Base-by-base conservation (phyloP, 345 rosid species). In the Brassica juncea region DNA sequence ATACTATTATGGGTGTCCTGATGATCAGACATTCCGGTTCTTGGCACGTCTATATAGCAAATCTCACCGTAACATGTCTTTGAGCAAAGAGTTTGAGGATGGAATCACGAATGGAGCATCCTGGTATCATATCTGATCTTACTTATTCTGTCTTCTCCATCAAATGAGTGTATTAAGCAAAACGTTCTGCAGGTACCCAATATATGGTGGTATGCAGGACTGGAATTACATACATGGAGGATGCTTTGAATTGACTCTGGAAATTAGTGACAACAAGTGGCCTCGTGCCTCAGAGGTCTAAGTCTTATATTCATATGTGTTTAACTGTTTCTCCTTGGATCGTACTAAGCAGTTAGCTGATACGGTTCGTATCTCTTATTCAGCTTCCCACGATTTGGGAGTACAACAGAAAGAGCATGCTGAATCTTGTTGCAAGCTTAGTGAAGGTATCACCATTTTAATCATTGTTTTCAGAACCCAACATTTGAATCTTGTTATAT, bases 141-240 rank as follows among this genome's bases (percentile, higher is more conserved):
- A 25, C 9, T 68, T 68, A 11, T 25, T 39, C 66, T 57, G 28
- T 34, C 81, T 66, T 72, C 25, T 68, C 31, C 54, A 30, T n/a
- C 21, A 60, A 61, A 35, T 52, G 73, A 68, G 69, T 74, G 54
- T 52, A 66, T 19, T 66, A 71, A 23, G 75, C 47, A 83, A 47
- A 70, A 82, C 66, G 64, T 74, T 78, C 25, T 79, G 59, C 87
- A 94, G 99, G 97, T 95, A 93, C 78, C 99, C 99, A 5, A 88
- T 95, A 64, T 95, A 93, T 86, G 99, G 97, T 64, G 99, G 94
- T 81, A 95, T 93, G 99, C 99, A 95, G 85, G 99, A 93, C 72
- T 95, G 98, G 98, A 95, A 95, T 82, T 95, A 95, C 82, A 89
- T 95, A 80, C 84, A 93, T 83, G 99, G 90, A 74, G 94, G 89